Base-by-base conservation (phyloP, 2,329 filamentous ascomycete genomes). In the Claviceps paspali region DNA sequence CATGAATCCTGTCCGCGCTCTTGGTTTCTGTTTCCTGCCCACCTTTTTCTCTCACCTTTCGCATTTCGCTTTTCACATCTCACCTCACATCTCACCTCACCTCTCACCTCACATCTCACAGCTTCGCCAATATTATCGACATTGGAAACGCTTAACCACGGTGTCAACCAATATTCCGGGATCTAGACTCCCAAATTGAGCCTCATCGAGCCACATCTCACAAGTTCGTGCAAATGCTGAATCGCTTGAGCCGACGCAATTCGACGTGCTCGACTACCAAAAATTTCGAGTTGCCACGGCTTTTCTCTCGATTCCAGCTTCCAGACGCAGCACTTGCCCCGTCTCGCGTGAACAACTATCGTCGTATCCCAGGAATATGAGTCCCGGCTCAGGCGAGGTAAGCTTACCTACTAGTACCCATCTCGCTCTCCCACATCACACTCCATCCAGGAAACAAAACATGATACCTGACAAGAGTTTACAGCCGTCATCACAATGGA, bases 401-500 rank as follows among this genome's bases (percentile, higher is more conserved):
- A 29, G 34, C 27, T n/a, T n/a, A n/a, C n/a, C n/a, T n/a, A n/a
- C n/a, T n/a, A n/a, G n/a, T n/a, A n/a, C n/a, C n/a, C n/a, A n/a
- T n/a, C n/a, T n/a, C n/a, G n/a, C n/a, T n/a, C n/a, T n/a, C n/a
- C n/a, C n/a, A n/a, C n/a, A n/a, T n/a, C n/a, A n/a, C n/a, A n/a
- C n/a, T n/a, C n/a, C n/a, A n/a, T n/a, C n/a, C n/a, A 21, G 8
- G 4, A 28, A 28, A 24, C 17, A 15, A 9, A 17, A n/a, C 10
- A 17, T 12, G 17, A 21, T 8, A 4, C 9, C 35, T 40, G n/a
- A 40, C 19, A 22, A 22, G 12, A n/a, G 9, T 11, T 23, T 10
- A n/a, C 6, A 22, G 12, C 29, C 30, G 35, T 37, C 38, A 29
- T 35, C 23, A 3, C 36, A 39, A 28, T 36, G 36, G 37, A 41